phyloP scores from a whole-genome alignment of 331 rosid genomes.

The Arachis monticola region DNA sequence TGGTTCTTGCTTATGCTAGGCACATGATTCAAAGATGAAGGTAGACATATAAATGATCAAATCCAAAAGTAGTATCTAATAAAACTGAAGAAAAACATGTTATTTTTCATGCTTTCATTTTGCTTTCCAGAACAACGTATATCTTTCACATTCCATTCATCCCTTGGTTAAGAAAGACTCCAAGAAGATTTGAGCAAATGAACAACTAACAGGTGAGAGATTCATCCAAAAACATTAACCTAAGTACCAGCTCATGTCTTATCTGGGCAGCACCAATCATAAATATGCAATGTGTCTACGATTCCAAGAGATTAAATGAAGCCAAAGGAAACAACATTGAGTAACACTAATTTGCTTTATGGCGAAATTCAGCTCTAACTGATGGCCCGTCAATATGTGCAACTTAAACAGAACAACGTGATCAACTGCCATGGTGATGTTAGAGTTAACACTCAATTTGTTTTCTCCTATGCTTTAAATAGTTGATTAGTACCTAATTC shows the following conservation, averaged over 20 bases:
- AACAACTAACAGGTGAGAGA: background rate
- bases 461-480: background rate
- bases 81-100: background rate
- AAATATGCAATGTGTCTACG: conserved; percentile 9
- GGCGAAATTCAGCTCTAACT: background rate
- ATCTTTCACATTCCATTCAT: conserved; percentile 3
- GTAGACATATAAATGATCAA: conserved; percentile 4
- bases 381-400: conserved; percentile 2
- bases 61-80: conserved; percentile 10
- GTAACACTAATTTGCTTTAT: background rate
- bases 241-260: conserved; percentile 15
- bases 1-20: conserved; percentile 9
- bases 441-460: conserved; percentile 1
- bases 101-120: conserved; percentile 8
- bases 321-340: conserved; percentile 5
- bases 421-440: background rate
- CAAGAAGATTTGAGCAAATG: background rate
- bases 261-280: conserved; percentile 4
- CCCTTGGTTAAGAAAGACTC: conserved; percentile 29
- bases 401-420: conserved; percentile 3
- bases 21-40: conserved; percentile 3
- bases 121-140: conserved; percentile 7
- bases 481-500: background rate
- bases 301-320: conserved; percentile 1
- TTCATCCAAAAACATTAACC: conserved; percentile 11